These are phyloP conservation scores for Amylostereum chailletii DNA, from an alignment of 1,284 basidiomycete species.

Conservation along the genomic window DNA sequence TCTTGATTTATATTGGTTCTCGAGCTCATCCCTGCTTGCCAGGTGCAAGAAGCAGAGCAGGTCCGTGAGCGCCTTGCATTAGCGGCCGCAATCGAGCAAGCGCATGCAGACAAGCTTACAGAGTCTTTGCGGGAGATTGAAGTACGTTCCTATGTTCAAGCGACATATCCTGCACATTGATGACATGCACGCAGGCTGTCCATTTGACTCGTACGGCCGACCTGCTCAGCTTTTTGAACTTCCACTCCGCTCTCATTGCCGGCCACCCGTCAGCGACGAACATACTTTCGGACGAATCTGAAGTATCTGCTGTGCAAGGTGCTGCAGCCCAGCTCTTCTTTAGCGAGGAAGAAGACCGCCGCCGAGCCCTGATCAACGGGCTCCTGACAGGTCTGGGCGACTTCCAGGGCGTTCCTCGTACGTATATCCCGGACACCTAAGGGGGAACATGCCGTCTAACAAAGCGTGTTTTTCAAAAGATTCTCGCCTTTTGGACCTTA, in stretches of 20 bases:
- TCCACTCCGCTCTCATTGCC: conserved; percentile 49
- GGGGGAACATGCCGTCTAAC: too few species aligned
- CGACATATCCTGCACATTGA: too few species aligned
- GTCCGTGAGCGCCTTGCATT: conserved; percentile 45
- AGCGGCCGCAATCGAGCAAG: conserved; percentile 43
- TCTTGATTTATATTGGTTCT: conserved; percentile 1
- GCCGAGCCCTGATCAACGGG: conserved; percentile 40
- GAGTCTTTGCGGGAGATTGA: conserved; percentile 50
- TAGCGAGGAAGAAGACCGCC: conserved; percentile 40
- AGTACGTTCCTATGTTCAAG: conserved; percentile 28
- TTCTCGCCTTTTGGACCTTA: conserved; percentile 47
- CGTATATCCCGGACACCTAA: conserved; percentile 15
- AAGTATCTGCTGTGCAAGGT: neutral
- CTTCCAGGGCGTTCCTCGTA: conserved; percentile 53
- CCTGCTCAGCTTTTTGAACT: conserved; percentile 55
- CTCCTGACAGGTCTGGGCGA: conserved; percentile 49
- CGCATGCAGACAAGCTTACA: conserved; percentile 42
- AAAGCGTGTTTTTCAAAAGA: conserved; percentile 27
- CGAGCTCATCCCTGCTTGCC: conserved; percentile 1
- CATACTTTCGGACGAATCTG: too few species aligned
- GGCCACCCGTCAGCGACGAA: conserved; percentile 34
- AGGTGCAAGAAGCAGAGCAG: conserved; percentile 60
- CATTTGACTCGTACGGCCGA: conserved; percentile 18
- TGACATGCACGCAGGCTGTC: too few species aligned
- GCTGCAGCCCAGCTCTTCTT: conserved; percentile 44